Base-by-base conservation (phyloP, 1,284 basidiomycete genomes). In the Cystobasidium sp. region DNA sequence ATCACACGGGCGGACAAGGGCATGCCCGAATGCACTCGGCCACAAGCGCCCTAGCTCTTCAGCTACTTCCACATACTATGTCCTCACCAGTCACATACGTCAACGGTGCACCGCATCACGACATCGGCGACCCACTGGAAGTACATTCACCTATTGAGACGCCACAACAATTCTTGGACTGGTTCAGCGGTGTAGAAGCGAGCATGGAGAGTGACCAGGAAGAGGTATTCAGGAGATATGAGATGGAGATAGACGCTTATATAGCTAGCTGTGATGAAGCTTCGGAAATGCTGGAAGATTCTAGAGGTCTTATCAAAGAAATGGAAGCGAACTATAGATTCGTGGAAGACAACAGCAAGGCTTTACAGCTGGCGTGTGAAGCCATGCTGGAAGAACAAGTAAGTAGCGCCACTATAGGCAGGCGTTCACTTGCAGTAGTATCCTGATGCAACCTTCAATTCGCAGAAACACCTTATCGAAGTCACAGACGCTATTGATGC, bases 151-250 rank as follows among this genome's bases (percentile, higher is more conserved):
- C 91, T 5, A 88, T 97, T 56, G 87, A 89, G 76, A 94, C 92
- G 0, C 89, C 93, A 0, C 92, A 97, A 79, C 92, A 95, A 78
- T 96, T 97, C 83, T 93, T 94, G 80, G 94, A 97, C 83, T 96
- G 93, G 90, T 94, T 94, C 81, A 62, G 76, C 52, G 87, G 91
- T 0, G 88, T 97, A 64, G 93, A 96, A 76, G 86, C 91, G 20
- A 90, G 90, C 0, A 91, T 96, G 43, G 90, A 93, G 14, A 91
- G 93, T 79, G 91, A 91, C 76, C 94, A 96, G 80, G 94, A 97
- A 80, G 88, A 91, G 3, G 89, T 94, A 80, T 96, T 95, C 81
- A 87, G 92, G 49, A 88, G 89, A 0, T 91, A 96, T 81, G 86
- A 94, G 22, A 87, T 87, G 5, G 87, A 87, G 76, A 88, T 97